Evolutionary conservation across 441 rosid genomes (phyloP).

Genomic region (Bocquillonia castaneifolia): DNA sequence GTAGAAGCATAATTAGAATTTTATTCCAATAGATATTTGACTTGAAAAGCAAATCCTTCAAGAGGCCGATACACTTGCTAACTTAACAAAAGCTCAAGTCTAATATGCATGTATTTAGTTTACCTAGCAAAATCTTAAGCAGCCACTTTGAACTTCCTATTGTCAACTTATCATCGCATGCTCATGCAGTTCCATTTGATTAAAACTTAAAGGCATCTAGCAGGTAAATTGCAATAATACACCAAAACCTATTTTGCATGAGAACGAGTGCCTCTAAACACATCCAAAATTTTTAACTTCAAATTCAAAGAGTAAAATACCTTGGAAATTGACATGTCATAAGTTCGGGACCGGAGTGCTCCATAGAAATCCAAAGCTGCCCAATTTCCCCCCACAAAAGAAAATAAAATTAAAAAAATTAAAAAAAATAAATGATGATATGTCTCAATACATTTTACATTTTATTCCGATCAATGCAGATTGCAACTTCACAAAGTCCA

Average conservation of each 20-base stretch:
- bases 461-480: background rate
- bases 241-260: background rate
- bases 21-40: background rate
- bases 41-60: background rate
- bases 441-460: background rate
- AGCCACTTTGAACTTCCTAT: background rate
- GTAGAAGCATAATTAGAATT: background rate
- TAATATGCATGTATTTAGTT: background rate
- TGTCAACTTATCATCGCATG: background rate
- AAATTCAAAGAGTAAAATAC: slow-evolving; percentile 30
- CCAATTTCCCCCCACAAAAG: slow-evolving; percentile 13
- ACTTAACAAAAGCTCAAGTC: background rate
- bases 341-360: slow-evolving; percentile 87
- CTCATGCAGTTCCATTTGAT: background rate
- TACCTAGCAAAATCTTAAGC: background rate
- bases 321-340: slow-evolving; percentile 77
- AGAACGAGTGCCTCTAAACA: background rate
- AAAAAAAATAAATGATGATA: background rate
- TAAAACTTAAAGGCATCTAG: background rate
- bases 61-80: background rate
- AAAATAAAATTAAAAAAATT: slow-evolving; percentile 9
- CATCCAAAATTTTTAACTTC: background rate
- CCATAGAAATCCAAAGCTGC: slow-evolving; percentile 95
- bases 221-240: background rate
- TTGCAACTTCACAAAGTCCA: background rate